Evolutionary conservation across 176 grass and related monocot genomes (phyloP).

Genomic region (Aegilops speltoides): DNA sequence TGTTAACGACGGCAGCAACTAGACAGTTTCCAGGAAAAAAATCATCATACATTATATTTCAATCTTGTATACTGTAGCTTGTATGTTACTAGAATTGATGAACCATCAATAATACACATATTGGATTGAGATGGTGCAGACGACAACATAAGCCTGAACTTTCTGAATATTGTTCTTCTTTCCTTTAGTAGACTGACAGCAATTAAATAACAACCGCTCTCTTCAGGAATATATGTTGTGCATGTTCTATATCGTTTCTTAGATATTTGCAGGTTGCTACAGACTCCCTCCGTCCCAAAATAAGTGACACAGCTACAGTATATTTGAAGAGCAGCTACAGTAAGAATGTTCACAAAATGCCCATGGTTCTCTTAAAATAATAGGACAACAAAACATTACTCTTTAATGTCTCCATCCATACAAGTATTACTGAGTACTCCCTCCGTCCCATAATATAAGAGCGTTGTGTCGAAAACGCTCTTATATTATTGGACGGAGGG

Average conservation of each 20-base stretch:
- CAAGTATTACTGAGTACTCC: neutral
- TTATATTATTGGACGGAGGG: no score
- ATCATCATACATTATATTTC: neutral
- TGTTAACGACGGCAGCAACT: no score
- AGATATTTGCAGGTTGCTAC: neutral
- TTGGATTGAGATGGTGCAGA: neutral
- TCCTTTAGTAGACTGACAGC: neutral
- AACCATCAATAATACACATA: neutral
- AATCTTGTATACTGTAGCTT: neutral
- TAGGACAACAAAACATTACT: neutral
- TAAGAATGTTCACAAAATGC: neutral
- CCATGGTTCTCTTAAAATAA: constrained; percentile 4
- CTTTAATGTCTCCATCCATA: neutral
- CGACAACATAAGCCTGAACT: neutral
- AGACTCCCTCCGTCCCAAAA: no score
- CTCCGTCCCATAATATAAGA: no score
- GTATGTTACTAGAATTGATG: neutral
- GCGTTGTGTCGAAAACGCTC: no score
- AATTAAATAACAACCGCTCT: neutral
- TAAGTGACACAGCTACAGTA: no score
- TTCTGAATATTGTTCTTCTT: neutral
- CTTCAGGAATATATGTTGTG: neutral
- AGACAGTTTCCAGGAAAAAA: neutral
- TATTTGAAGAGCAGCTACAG: neutral
- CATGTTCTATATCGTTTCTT: neutral